Conservation (phyloP, 2,329 filamentous ascomycete genomes). For the Coniochaeta hoffmannii region DNA sequence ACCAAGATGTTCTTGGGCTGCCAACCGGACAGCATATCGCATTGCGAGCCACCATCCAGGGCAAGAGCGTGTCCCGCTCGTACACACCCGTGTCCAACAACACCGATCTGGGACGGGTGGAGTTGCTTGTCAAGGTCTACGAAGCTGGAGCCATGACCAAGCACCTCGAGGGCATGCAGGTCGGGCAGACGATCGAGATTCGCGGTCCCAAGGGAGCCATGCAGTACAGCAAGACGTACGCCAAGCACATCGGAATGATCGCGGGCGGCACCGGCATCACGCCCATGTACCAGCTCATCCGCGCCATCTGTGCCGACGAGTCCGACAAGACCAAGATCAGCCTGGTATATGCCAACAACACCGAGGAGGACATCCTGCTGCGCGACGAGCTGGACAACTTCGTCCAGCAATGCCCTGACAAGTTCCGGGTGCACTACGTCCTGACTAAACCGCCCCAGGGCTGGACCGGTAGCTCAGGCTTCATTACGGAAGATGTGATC, state of each 20-base stretch:
- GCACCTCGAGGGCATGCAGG: constrained; percentile 37
- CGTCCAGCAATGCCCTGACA: constrained; percentile 39
- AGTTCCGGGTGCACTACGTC: constrained; percentile 49
- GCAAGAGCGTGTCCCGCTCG: constrained; percentile 37
- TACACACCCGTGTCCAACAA: constrained; percentile 50
- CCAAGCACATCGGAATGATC: constrained; percentile 44
- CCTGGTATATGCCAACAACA: constrained; percentile 52
- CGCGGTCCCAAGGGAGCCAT: constrained; percentile 51
- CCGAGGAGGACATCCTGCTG: constrained; percentile 53
- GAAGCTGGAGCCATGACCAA: constrained; percentile 51
- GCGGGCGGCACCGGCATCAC: constrained; percentile 46
- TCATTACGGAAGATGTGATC: constrained; percentile 44
- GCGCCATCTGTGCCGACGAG: constrained; percentile 55
- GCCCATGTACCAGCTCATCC: constrained; percentile 55
- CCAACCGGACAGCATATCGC: constrained; percentile 51
- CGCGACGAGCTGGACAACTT: constrained; percentile 47
- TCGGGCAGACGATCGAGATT: constrained; percentile 43
- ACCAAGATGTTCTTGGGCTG: constrained; percentile 38
- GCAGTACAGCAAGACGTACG: constrained; percentile 36
- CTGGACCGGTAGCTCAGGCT: constrained; percentile 43
- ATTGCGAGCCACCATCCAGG: constrained; percentile 39
- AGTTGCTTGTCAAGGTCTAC: constrained; percentile 90
- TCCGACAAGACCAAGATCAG: constrained; percentile 47
- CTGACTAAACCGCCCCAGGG: constrained; percentile 36
- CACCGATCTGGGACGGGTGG: constrained; percentile 47